Conservation (phyloP, 202 grass and related monocot genomes). For the Schoenoplectus triqueter region DNA sequence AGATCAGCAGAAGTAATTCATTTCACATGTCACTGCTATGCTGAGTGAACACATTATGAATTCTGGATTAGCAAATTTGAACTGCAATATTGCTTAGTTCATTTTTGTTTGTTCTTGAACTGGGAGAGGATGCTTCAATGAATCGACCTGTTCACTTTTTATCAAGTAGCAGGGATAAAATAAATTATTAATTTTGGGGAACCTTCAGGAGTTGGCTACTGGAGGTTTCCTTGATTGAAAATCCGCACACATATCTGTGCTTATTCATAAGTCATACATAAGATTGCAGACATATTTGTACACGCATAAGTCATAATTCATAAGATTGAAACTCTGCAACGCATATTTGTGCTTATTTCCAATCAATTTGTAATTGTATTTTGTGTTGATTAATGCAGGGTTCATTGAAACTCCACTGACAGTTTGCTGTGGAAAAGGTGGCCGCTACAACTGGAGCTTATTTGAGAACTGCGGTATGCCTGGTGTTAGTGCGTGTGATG, state of each 20-base stretch:
- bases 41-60: too few relatives aligned
- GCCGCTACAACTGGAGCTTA: conserved; percentile 37
- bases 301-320: neutral
- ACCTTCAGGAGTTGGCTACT: neutral
- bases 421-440: conserved; percentile 34
- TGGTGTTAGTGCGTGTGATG: conserved; percentile 2
- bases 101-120: too few relatives aligned
- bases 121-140: too few relatives aligned
- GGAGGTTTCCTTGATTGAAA: neutral
- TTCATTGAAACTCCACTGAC: conserved; percentile 22
- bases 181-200: neutral
- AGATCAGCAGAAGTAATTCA: too few relatives aligned
- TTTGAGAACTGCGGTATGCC: conserved; percentile 26
- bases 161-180: neutral
- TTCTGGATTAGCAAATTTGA: too few relatives aligned
- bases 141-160: too few relatives aligned
- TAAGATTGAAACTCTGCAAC: too few relatives aligned
- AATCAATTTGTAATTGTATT: conserved; percentile 5
- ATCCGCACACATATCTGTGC: neutral
- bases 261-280: neutral
- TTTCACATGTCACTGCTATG: too few relatives aligned
- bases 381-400: conserved; percentile 20
- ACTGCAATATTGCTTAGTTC: too few relatives aligned
- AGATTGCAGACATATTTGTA: too few relatives aligned
- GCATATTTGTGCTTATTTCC: too few relatives aligned